These are phyloP conservation scores for Dunaliella salina DNA, from an alignment of 163 green algal genomes.

Conservation along the genomic window DNA sequence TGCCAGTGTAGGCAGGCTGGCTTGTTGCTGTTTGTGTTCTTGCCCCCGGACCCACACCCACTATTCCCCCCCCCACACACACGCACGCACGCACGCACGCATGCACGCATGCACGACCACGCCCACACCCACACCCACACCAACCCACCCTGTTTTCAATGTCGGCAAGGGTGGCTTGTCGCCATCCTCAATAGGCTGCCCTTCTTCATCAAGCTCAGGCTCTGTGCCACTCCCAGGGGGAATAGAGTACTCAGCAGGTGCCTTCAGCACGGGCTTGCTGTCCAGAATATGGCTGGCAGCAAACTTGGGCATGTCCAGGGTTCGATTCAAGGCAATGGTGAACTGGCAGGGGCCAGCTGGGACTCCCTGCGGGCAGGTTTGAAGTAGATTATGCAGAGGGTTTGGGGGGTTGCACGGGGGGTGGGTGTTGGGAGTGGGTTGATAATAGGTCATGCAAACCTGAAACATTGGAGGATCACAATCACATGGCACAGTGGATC, in stretches of 20 bases:
- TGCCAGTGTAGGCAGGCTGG: background rate
- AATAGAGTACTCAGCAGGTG: constrained; percentile 50
- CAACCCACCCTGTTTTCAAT: constrained; percentile 32
- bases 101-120: too few relatives aligned
- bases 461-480: too few relatives aligned
- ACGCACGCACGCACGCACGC: too few relatives aligned
- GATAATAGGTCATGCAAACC: too few relatives aligned
- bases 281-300: constrained; percentile 49
- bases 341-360: constrained; percentile 55
- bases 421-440: too few relatives aligned
- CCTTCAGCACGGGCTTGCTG: constrained; percentile 49
- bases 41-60: background rate
- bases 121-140: background rate
- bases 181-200: constrained; percentile 39
- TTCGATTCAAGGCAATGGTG: constrained; percentile 43
- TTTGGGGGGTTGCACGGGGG: too few relatives aligned
- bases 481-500: too few relatives aligned
- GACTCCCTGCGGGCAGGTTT: constrained; percentile 27
- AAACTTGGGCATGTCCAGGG: constrained; percentile 45
- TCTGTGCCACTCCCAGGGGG: constrained; percentile 47
- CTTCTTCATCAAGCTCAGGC: constrained; percentile 48
- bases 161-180: constrained; percentile 52
- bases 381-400: too few relatives aligned
- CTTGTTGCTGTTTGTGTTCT: background rate
- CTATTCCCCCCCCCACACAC: background rate